Conservation (phyloP, 2,329 filamentous ascomycete genomes). For the Nigrospora sphaerica region DNA sequence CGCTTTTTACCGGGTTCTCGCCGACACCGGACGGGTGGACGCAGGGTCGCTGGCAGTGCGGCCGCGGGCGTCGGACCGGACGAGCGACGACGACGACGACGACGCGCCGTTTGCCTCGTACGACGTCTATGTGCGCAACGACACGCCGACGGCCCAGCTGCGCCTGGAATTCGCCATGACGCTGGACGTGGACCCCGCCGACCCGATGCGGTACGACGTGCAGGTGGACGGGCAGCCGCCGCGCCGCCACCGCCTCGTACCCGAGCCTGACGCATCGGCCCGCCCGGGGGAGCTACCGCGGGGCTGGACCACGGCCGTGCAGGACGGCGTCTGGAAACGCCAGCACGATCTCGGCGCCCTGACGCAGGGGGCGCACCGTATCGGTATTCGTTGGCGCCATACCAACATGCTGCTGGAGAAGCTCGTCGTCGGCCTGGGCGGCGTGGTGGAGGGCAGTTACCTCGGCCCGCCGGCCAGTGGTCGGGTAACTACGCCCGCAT, state of each 20-base stretch:
- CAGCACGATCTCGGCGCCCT: constrained; percentile 21
- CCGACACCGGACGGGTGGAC: constrained; percentile 19
- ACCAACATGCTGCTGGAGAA: constrained; percentile 29
- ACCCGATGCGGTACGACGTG: constrained; percentile 42
- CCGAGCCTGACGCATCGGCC: constrained; percentile 32
- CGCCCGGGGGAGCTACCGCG: constrained; percentile 32
- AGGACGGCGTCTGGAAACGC: constrained; percentile 41
- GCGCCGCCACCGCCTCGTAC: constrained; percentile 22
- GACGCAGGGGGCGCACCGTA: constrained; percentile 16
- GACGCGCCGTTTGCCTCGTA: constrained; percentile 9
- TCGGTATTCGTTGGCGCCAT: constrained; percentile 22
- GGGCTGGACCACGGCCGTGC: constrained; percentile 40
- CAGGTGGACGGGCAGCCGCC: constrained; percentile 35
- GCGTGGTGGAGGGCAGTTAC: constrained; percentile 24
- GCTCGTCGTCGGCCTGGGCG: constrained; percentile 23
- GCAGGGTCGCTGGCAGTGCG: constrained; percentile 16
- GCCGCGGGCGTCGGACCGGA: constrained; percentile 5
- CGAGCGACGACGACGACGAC: constrained; percentile 10
- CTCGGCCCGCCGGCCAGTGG: constrained; percentile 20
- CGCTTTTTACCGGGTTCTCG: constrained; percentile 17
- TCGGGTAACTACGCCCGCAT: too few species aligned
- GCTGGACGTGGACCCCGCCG: constrained; percentile 42
- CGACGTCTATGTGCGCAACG: constrained; percentile 22
- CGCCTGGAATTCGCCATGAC: constrained; percentile 25
- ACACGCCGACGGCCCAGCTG: constrained; percentile 4